phyloP scores from a whole-genome alignment of 257 asterid species.

The Marsdenia floribunda region DNA sequence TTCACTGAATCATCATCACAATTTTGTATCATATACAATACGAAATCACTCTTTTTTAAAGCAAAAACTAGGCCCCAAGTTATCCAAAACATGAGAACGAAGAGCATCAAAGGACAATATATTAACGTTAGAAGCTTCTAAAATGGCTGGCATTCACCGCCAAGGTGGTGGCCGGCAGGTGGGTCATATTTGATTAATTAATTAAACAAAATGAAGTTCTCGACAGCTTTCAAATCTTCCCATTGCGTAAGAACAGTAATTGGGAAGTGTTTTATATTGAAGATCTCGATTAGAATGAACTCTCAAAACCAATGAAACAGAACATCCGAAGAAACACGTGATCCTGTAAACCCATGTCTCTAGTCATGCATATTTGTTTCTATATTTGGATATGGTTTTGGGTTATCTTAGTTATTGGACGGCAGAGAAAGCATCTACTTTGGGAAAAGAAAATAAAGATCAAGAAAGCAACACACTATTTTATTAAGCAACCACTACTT shows the following conservation, averaged over 20 bases:
- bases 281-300: background rate
- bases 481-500: too few relatives aligned
- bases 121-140: background rate
- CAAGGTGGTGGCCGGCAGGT: background rate
- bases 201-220: background rate
- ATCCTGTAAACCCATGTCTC: too few relatives aligned
- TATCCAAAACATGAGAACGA: background rate
- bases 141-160: background rate
- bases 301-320: background rate
- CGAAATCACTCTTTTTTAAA: background rate
- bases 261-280: background rate
- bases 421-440: slow-evolving; percentile 1
- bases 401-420: background rate
- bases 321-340: background rate
- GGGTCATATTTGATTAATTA: background rate
- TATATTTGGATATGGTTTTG: background rate
- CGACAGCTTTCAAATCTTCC: background rate
- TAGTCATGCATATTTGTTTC: background rate
- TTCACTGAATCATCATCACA: background rate
- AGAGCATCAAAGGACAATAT: background rate
- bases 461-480: background rate
- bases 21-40: background rate
- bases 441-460: background rate
- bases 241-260: background rate
- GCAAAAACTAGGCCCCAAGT: background rate